Evolutionary conservation across 2,329 filamentous ascomycete genomes (phyloP).

Genomic region (Fusarium kyushuense): DNA sequence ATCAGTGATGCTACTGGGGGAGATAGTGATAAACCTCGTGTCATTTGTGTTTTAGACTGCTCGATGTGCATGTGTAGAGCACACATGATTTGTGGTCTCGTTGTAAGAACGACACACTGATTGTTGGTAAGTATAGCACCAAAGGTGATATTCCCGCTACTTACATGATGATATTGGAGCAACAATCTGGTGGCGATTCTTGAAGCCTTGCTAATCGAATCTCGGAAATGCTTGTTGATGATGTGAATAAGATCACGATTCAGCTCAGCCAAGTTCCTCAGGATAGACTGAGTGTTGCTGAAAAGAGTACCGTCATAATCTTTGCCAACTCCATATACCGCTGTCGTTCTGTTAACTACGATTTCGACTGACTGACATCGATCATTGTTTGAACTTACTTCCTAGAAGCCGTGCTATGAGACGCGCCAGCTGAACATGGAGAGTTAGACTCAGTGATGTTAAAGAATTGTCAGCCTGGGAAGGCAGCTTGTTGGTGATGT

Average conservation of each 20-base stretch:
- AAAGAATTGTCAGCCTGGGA: constrained; percentile 47
- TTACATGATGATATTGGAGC: constrained; percentile 46
- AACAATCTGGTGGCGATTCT: constrained; percentile 45
- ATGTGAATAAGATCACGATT: constrained; percentile 46
- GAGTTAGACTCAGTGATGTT: constrained; percentile 42
- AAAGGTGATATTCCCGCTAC: fast-evolving
- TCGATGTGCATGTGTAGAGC: constrained; percentile 51
- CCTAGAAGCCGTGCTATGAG: constrained; percentile 43
- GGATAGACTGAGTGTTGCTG: constrained; percentile 47
- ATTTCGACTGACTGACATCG: too few relatives aligned
- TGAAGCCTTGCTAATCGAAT: constrained; percentile 49
- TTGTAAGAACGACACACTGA: constrained; percentile 49
- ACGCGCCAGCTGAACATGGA: constrained; percentile 46
- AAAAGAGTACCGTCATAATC: constrained; percentile 48
- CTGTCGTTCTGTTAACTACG: constrained; percentile 6
- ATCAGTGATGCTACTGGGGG: constrained; percentile 47
- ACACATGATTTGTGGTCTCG: constrained; percentile 50
- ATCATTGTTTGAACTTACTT: constrained; percentile 10
- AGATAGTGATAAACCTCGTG: constrained; percentile 37
- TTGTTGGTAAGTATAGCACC: background rate
- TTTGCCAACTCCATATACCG: constrained; percentile 47
- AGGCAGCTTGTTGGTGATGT: constrained; percentile 48
- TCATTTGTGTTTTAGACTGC: constrained; percentile 39
- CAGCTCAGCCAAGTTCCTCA: constrained; percentile 45
- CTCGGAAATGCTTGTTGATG: constrained; percentile 47